Base-by-base conservation (phyloP, 2,329 filamentous ascomycete species). In the Xylaria sp. region DNA sequence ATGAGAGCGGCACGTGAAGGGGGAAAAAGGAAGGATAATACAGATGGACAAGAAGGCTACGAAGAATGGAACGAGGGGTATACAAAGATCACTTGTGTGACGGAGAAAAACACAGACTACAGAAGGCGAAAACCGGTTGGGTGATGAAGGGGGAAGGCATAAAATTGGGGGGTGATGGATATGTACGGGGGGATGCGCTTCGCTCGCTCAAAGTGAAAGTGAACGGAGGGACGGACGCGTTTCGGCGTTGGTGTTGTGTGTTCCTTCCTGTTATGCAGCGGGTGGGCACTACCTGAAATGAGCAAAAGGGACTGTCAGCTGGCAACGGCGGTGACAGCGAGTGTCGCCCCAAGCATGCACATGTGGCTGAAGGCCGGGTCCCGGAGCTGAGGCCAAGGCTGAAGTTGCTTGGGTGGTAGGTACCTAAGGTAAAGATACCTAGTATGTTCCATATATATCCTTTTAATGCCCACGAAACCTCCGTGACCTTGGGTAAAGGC, bases 181-280 rank as follows among this genome's bases (percentile, higher is more conserved):
- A 33, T 33, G 45, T 43, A 43, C 23, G 47, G 33, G 19, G 5
- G 43, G 12, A 28, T 46, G 43, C 31, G 47, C 31, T 50, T 50
- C 38, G 54, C 43, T 65, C 25, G 56, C 46, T 60, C 52, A 55
- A n/a, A 58, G 47, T 56, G 50, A 59, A 53, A 31, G 7, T 46
- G 55, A 55, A 53, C 50, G 50, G 54, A 43, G 9, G 43, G 45
- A 37, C 51, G 57, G 64, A 66, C 64, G 64, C 64, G 64, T 66
- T 66, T 64, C 60, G 57, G 60, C 51, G 45, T 57, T 58, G 64
- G 53, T 53, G 60, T 63, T 63, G 62, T 65, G 52, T 52, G 15
- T 45, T 25, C 31, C 21, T 17, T 23, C 19, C 6, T 43, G 23
- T 35, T 53, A 47, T 35, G 55, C 57, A 51, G 25, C 15, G 49